Conservation (phyloP, 2,329 filamentous ascomycete species). For the Aphanoascus verrucosus region DNA sequence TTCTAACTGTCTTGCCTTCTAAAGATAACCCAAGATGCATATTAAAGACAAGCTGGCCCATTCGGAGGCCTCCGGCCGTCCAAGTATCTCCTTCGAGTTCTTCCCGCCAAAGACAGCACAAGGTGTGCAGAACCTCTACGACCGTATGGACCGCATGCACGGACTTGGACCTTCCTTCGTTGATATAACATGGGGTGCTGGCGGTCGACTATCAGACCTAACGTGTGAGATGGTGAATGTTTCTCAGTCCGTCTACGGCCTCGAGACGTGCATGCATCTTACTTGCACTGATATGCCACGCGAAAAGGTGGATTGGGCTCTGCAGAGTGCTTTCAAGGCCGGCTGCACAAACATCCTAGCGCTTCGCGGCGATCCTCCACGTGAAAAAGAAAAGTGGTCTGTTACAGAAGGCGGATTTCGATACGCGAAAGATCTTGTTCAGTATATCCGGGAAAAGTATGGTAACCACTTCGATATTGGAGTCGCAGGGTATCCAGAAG, state of each 20-base stretch:
- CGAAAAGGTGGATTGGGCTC: slow-evolving; percentile 79
- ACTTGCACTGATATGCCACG: slow-evolving; percentile 97
- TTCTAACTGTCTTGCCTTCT: background rate
- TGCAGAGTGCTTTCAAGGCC: slow-evolving; percentile 79
- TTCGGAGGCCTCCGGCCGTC: slow-evolving; percentile 64
- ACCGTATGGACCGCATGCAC: slow-evolving; percentile 99
- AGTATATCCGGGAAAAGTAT: slow-evolving; percentile 67
- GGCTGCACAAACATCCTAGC: slow-evolving; percentile 97
- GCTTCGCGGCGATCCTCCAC: slow-evolving; percentile 80
- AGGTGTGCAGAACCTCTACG: slow-evolving; percentile 98
- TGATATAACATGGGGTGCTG: slow-evolving; percentile 96
- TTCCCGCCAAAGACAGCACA: slow-evolving; percentile 85
- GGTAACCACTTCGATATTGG: slow-evolving; percentile 94
- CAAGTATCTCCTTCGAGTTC: slow-evolving; percentile 98
- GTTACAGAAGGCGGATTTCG: slow-evolving; percentile 76
- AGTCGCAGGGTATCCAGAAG: slow-evolving; percentile 92
- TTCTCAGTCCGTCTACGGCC: slow-evolving; percentile 84
- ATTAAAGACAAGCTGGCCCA: slow-evolving; percentile 84
- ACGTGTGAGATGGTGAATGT: slow-evolving; percentile 97
- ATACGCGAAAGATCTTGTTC: slow-evolving; percentile 84
- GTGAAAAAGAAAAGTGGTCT: slow-evolving; percentile 90
- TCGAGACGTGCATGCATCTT: slow-evolving; percentile 98
- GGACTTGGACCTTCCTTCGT: slow-evolving; percentile 88
- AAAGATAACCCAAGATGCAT: slow-evolving; percentile 58
- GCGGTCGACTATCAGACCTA: slow-evolving; percentile 77